Evolutionary conservation across 305 asterid species (phyloP).

Genomic region (Fraxinus nigra): DNA sequence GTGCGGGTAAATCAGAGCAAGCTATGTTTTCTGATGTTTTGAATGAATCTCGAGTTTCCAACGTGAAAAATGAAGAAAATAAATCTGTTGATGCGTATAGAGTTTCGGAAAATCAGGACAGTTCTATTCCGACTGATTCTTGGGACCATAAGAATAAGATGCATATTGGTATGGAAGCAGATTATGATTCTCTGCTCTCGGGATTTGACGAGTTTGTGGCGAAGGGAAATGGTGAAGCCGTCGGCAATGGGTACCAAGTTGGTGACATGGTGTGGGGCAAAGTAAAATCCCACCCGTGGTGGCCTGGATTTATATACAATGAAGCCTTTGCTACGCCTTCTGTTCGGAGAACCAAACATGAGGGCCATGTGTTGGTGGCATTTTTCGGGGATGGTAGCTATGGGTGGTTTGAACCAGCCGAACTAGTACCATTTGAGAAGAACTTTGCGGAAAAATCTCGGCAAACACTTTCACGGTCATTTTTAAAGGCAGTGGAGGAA

Average conservation of each 20-base stretch:
- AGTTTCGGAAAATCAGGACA: neutral
- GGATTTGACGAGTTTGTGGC: constrained; percentile 64
- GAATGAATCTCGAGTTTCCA: neutral
- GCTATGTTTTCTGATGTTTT: neutral
- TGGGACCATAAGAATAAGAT: neutral
- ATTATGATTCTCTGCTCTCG: constrained; percentile 56
- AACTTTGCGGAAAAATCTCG: constrained; percentile 67
- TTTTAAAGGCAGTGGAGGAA: constrained; percentile 72
- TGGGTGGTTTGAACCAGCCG: constrained; percentile 88
- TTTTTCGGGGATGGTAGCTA: constrained; percentile 89
- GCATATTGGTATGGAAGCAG: constrained; percentile 3
- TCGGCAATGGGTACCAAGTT: constrained; percentile 58
- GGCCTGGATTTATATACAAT: constrained; percentile 84
- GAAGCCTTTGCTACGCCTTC: constrained; percentile 67
- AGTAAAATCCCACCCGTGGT: constrained; percentile 98
- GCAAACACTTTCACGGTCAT: constrained; percentile 54
- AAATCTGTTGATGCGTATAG: neutral
- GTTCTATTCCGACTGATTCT: neutral
- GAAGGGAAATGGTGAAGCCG: constrained; percentile 41
- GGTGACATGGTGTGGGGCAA: constrained; percentile 99
- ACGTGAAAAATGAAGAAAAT: neutral
- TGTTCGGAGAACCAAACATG: constrained; percentile 71
- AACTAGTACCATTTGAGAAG: constrained; percentile 71
- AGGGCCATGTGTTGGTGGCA: constrained; percentile 81
- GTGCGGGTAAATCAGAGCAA: neutral